A percentile compares a stretch with the other conserved stretches of the same genome.
Evolutionary conservation across 805 yeast species (phyloP).

Genomic region (Torulaspora maleeae): DNA sequence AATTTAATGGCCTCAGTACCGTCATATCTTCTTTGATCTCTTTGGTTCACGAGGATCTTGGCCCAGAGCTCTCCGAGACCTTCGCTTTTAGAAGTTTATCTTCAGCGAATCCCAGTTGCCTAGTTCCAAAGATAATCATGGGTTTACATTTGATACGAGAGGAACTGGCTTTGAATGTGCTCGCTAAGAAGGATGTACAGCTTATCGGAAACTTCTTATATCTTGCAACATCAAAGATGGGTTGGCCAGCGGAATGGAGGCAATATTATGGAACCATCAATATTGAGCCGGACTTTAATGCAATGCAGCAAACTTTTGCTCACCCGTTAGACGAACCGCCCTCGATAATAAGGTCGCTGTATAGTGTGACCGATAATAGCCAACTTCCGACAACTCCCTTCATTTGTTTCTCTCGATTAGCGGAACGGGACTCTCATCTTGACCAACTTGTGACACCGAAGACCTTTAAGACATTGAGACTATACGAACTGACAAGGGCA

Average conservation of each 20-base stretch:
- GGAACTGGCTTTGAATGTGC: conserved; percentile 58
- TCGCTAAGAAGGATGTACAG: conserved; percentile 36
- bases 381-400: conserved; percentile 41
- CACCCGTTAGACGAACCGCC: conserved; percentile 36
- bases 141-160: conserved; percentile 76
- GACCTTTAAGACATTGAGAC: conserved; percentile 51
- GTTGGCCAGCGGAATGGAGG: conserved; percentile 69
- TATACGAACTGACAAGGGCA: conserved; percentile 61
- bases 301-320: conserved; percentile 16
- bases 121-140: conserved; percentile 58
- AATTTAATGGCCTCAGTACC: conserved; percentile 9
- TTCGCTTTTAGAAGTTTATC: conserved; percentile 18
- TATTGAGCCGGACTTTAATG: neutral
- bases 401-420: conserved; percentile 60
- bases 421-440: conserved; percentile 50
- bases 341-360: conserved; percentile 41
- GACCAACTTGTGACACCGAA: conserved; percentile 64
- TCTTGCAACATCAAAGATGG: conserved; percentile 61
- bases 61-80: conserved; percentile 6
- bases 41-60: neutral
- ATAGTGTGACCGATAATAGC: conserved; percentile 32
- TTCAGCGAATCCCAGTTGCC: conserved; percentile 40
- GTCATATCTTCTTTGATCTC: conserved; percentile 12
- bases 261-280: conserved; percentile 42
- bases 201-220: conserved; percentile 52